Percentiles rank a stretch among this genome's conserved stretches.
Conservation (phyloP, 2,329 filamentous ascomycete species). For the Cladophialophora psammophila region DNA sequence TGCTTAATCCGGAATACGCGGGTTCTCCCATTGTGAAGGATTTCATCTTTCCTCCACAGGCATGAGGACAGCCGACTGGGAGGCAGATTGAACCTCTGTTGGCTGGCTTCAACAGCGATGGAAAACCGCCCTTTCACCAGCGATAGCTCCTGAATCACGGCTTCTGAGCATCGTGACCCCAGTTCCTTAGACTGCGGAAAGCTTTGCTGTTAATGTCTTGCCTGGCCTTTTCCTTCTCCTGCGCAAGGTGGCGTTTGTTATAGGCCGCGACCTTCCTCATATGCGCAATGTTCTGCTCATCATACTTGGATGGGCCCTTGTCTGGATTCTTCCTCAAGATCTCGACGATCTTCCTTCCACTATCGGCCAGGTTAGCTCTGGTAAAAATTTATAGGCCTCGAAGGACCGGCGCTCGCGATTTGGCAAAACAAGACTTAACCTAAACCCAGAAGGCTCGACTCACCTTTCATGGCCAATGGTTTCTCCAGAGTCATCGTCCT, state of each 20-base stretch:
- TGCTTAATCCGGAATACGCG: constrained; percentile 92
- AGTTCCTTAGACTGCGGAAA: constrained; percentile 69
- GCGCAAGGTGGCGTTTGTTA: constrained; percentile 71
- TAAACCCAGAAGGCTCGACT: constrained; percentile 1
- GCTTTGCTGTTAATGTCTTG: constrained; percentile 62
- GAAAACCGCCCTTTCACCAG: background rate
- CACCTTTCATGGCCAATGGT: constrained; percentile 68
- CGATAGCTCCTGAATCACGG: background rate
- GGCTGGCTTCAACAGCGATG: background rate
- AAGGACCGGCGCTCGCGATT: background rate
- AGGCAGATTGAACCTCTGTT: background rate
- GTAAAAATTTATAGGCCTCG: background rate
- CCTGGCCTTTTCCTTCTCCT: constrained; percentile 69
- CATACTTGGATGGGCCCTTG: constrained; percentile 64
- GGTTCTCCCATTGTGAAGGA: constrained; percentile 90
- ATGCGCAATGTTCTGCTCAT: constrained; percentile 63
- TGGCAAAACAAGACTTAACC: background rate
- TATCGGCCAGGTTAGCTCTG: constrained; percentile 41
- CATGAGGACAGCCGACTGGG: constrained; percentile 34
- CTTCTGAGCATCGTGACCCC: constrained; percentile 42
- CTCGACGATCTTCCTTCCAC: constrained; percentile 68
- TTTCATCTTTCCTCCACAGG: constrained; percentile 70
- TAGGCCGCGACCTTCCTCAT: constrained; percentile 71
- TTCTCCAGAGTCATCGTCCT: constrained; percentile 65
- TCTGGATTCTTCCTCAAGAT: constrained; percentile 69